Conservation (phyloP, 805 yeast species). For the Candida maltosa region DNA sequence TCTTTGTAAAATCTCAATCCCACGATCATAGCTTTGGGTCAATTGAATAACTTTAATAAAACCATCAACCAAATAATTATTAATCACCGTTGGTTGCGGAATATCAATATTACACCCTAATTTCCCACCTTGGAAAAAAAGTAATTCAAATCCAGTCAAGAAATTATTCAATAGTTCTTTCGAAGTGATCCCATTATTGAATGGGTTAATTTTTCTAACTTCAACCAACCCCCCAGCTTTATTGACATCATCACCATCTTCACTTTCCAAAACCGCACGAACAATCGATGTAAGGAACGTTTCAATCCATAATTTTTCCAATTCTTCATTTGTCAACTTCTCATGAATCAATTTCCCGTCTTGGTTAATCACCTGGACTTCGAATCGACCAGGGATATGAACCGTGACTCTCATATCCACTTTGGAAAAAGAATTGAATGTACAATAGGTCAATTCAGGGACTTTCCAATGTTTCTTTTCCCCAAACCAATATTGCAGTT, state of each 20-base stretch:
- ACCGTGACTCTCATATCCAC: conserved; percentile 71
- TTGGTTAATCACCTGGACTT: conserved; percentile 46
- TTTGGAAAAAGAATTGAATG: conserved; percentile 58
- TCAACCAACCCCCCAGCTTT: conserved; percentile 66
- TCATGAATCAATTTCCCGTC: conserved; percentile 56
- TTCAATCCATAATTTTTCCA: conserved; percentile 46
- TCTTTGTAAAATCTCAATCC: conserved; percentile 54
- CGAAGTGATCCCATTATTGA: conserved; percentile 47
- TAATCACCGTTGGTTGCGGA: conserved; percentile 61
- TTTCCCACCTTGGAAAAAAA: conserved; percentile 64
- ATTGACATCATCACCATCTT: conserved; percentile 70
- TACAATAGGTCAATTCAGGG: conserved; percentile 65
- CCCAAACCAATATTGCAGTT: conserved; percentile 77
- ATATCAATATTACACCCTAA: conserved; percentile 65
- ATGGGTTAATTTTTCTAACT: conserved; percentile 79
- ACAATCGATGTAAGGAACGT: conserved; percentile 69
- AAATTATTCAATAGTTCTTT: conserved; percentile 42
- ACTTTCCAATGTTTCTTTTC: conserved; percentile 68
- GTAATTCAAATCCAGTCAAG: conserved; percentile 59
- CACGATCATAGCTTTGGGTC: conserved; percentile 63
- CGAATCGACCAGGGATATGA: conserved; percentile 73
- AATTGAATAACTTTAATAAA: conserved; percentile 61
- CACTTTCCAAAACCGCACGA: conserved; percentile 64
- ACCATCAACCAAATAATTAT: conserved; percentile 74
- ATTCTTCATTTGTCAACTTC: conserved; percentile 53